Evolutionary conservation across 2,329 filamentous ascomycete species (phyloP).

Genomic region (Ascochyta lentis): DNA sequence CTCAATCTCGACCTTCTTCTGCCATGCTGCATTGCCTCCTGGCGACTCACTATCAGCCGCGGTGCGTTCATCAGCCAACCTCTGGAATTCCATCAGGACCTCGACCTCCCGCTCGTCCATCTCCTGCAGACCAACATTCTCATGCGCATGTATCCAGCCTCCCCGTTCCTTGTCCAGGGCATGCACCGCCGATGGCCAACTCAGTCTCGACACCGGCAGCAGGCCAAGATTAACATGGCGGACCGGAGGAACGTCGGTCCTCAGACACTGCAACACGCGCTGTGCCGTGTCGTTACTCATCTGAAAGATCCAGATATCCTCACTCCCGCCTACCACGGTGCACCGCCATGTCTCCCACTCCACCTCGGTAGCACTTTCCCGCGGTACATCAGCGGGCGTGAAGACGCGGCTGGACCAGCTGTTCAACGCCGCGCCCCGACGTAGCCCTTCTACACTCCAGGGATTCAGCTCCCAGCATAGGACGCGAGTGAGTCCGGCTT

Average conservation of each 20-base stretch:
- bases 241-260: conserved; percentile 44
- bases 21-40: not conserved
- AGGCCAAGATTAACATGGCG: conserved; percentile 67
- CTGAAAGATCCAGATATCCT: conserved; percentile 50
- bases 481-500: conserved; percentile 71
- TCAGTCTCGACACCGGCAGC: conserved; percentile 58
- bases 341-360: conserved; percentile 5
- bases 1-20: conserved; percentile 51
- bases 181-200: conserved; percentile 58
- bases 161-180: conserved; percentile 54
- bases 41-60: conserved; percentile 8
- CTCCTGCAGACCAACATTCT: conserved; percentile 59
- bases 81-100: conserved; percentile 51
- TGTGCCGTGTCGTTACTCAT: conserved; percentile 49
- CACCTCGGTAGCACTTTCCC: not conserved
- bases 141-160: conserved; percentile 67
- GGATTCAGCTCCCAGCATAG: conserved; percentile 87
- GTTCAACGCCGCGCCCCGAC: conserved; percentile 51
- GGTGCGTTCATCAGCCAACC: conserved; percentile 38
- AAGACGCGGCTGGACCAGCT: conserved; percentile 40
- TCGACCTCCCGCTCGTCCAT: conserved; percentile 35
- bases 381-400: not conserved
- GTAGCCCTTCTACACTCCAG: conserved; percentile 56
- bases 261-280: not conserved
- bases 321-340: not conserved